Conservation (phyloP, 441 rosid species). For the Corymbia citriodora region DNA sequence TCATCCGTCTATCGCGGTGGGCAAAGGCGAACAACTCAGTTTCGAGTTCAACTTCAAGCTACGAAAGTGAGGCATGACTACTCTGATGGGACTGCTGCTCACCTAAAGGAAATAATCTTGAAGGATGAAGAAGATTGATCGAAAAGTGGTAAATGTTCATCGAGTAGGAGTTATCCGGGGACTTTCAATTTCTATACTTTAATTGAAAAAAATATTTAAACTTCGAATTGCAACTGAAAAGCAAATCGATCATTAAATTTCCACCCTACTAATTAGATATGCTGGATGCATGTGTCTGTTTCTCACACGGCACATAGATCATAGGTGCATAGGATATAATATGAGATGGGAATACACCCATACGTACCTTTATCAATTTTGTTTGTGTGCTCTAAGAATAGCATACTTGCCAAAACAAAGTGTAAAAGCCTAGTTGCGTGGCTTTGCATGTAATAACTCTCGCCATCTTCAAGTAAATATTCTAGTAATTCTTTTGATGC, state of each 20-base stretch:
- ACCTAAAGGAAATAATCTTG: not conserved
- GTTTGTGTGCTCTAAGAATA: too few relatives aligned
- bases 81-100: fast-evolving
- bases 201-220: too few relatives aligned
- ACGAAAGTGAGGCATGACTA: not conserved
- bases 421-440: not conserved
- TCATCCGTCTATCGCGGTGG: not conserved
- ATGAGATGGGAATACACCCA: not conserved
- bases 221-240: not conserved
- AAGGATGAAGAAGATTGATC: too few relatives aligned
- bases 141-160: not conserved
- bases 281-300: not conserved
- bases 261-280: too few relatives aligned
- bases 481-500: too few relatives aligned
- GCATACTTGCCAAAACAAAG: too few relatives aligned
- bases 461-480: not conserved
- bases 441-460: not conserved
- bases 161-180: not conserved
- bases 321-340: fast-evolving
- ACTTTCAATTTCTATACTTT: too few relatives aligned
- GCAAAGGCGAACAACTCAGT: fast-evolving
- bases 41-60: not conserved
- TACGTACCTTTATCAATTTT: too few relatives aligned
- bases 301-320: too few relatives aligned
- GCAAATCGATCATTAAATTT: too few relatives aligned